Conservation (phyloP, 768 basidiomycete species). For the Tylopilus subfusipes region DNA sequence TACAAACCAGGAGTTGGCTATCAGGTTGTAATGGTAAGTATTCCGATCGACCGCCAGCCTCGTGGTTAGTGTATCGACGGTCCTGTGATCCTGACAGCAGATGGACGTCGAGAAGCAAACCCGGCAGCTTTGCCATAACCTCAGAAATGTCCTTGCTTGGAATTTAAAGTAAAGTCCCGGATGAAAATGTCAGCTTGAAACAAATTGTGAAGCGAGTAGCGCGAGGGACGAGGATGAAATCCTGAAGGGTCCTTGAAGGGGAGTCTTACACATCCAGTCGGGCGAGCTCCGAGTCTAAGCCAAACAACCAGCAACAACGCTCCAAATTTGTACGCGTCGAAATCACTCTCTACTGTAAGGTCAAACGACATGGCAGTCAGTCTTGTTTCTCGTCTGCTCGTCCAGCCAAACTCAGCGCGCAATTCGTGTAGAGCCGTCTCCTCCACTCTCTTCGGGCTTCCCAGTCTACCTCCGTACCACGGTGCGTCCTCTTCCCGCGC, state of each 20-base stretch:
- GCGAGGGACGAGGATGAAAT: too few relatives aligned
- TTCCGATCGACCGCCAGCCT: not conserved
- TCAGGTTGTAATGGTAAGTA: not conserved
- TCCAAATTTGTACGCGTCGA: constrained; percentile 19
- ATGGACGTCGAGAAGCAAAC: not conserved
- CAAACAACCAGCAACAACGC: constrained; percentile 21
- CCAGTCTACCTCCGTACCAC: constrained; percentile 14
- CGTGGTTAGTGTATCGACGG: not conserved
- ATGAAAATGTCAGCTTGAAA: not conserved
- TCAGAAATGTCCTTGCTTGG: too few relatives aligned
- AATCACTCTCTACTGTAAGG: not conserved
- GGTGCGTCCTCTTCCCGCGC: constrained; percentile 2
- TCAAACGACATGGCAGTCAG: constrained; percentile 28
- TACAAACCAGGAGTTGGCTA: not conserved
- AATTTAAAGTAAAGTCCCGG: not conserved
- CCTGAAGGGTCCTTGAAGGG: too few relatives aligned
- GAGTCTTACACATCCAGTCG: too few relatives aligned
- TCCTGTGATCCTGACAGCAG: not conserved
- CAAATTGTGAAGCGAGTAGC: not conserved
- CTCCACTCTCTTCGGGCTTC: constrained; percentile 17
- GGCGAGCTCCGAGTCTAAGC: not conserved
- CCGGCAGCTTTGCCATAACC: not conserved
- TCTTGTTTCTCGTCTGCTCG: not conserved
- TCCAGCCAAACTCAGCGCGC: not conserved
- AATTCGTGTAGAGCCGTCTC: constrained; percentile 18